A percentile compares a stretch with the other conserved stretches of the same genome.
These are phyloP conservation scores for Umbellularia californica DNA, from an alignment of 164 flowering plant species.

Conservation along the genomic window DNA sequence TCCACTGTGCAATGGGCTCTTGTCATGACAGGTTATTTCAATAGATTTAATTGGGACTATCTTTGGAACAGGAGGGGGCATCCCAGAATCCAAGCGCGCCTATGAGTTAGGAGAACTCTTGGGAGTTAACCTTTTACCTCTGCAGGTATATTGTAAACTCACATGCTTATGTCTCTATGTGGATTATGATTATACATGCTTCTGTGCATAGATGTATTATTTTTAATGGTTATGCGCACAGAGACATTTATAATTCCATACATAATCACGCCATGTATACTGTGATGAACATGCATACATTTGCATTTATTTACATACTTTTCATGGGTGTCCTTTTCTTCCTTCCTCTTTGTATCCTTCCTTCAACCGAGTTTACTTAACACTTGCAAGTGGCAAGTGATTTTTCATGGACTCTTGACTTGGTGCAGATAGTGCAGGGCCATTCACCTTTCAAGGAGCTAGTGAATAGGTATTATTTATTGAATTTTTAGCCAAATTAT, in stretches of 20 bases:
- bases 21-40: neutral
- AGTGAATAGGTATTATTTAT: constrained; percentile 40
- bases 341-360: neutral
- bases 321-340: neutral
- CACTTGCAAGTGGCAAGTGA: too few species aligned
- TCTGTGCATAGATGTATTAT: neutral
- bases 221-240: neutral
- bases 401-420: neutral
- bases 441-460: constrained; percentile 75
- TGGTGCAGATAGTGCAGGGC: constrained; percentile 73
- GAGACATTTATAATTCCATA: neutral
- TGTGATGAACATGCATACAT: too few species aligned
- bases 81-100: constrained; percentile 73
- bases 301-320: neutral
- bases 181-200: neutral
- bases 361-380: neutral
- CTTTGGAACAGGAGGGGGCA: constrained; percentile 63
- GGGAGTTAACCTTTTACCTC: constrained; percentile 50
- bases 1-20: too few species aligned
- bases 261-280: neutral
- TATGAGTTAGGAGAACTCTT: constrained; percentile 51
- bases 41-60: neutral
- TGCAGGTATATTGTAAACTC: constrained; percentile 44
- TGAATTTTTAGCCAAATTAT: neutral
- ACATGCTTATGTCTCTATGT: neutral